Conservation (phyloP, 495 filamentous ascomycete genomes). For the Trichoderma reesei region DNA sequence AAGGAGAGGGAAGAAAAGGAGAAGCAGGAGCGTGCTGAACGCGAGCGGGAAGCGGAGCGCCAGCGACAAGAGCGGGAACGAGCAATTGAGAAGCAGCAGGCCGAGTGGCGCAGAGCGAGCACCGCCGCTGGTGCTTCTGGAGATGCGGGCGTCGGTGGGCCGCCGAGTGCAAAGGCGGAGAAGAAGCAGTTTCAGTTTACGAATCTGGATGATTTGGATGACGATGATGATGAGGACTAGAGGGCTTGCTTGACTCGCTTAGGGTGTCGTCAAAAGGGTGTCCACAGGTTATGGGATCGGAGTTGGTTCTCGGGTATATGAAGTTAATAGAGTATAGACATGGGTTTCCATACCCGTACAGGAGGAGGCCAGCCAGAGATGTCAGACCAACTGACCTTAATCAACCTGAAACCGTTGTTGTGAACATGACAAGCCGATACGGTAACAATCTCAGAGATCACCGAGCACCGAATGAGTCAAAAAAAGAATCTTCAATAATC, state of each 20-base stretch:
- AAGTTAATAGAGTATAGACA: neutral
- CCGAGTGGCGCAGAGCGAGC: slow-evolving; percentile 28
- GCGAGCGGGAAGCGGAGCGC: slow-evolving; percentile 26
- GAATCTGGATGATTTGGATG: slow-evolving; percentile 43
- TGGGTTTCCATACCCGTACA: no score
- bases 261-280: no score
- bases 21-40: slow-evolving; percentile 34
- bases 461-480: neutral
- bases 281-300: no score
- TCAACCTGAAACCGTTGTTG: no score
- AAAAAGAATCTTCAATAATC: neutral
- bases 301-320: no score
- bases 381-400: no score
- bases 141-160: slow-evolving; percentile 8
- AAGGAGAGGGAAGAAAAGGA: slow-evolving; percentile 32
- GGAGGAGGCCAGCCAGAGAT: no score
- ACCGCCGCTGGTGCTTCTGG: slow-evolving; percentile 17
- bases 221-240: slow-evolving; percentile 30
- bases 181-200: slow-evolving; percentile 45
- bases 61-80: slow-evolving; percentile 16
- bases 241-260: neutral
- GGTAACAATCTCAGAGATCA: no score
- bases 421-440: no score
- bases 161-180: slow-evolving; percentile 15
- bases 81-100: slow-evolving; percentile 23